Evolutionary conservation across 148 eudicot species (phyloP), one percentile per base, ranked within the genome.

Genomic region (Amaranthus hypochondriacus): DNA sequence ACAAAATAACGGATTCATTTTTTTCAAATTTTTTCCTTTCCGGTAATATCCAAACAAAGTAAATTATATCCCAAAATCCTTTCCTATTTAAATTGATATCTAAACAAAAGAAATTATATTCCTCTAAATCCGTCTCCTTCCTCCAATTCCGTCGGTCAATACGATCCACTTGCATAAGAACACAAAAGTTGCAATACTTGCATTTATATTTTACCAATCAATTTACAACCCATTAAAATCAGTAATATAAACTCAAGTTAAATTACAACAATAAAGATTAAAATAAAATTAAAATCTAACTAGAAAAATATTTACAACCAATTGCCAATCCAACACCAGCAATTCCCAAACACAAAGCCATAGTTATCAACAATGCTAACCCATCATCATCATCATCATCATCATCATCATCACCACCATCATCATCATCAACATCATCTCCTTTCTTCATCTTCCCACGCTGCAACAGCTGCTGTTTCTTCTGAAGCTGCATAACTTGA

Each of bases 301-400:
- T 74, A 11, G 10, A 48, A 51, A 73, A 70, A 70, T 68, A 80
- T 68, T 67, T 78, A 72, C 76, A 87, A 62, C 89, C 84, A 71
- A 86, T 58, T 4, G 83, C 88, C 68, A 85, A 66, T 5, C 90
- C 85, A 69, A 84, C 60, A 39, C 89, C 89, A 65, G 82, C 87
- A 4, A 83, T 71, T 12, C 91, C 89, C 52, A 89, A 77, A 70
- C 87, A 90, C n/a, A 90, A 64, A 3, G 86, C 88, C 48, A 82
- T 8, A 39, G 77, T 81, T 77, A 83, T 56, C 5, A 83, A 64
- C 87, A 85, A 83, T 10, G 74, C 68, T 0, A 84, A 39, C 13
- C 79, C 81, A 77, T 71, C 48, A 46, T 51, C 73, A 0, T 65
- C 78, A 39, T 11, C 79, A 9, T 42, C 76, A 14, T 57, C 73